Percentiles rank a stretch among this genome's conserved stretches.
These are phyloP conservation scores for Phytophthora tentaculata DNA, from an alignment of 352 stramenopile genomes.

Conservation along the genomic window DNA sequence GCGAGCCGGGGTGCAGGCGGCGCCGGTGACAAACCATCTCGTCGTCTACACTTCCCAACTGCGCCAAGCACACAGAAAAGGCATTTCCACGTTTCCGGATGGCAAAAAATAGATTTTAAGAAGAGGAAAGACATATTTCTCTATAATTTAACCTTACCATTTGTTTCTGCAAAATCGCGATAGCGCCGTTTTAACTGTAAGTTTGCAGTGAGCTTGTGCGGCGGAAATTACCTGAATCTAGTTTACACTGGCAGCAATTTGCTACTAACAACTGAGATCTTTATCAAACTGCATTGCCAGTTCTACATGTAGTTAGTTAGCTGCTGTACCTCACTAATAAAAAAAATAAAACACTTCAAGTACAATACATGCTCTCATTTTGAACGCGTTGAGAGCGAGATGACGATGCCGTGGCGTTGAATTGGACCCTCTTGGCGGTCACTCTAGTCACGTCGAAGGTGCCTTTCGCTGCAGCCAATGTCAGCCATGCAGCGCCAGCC, in stretches of 20 bases:
- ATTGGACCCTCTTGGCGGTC: background rate
- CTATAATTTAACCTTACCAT: too few species aligned
- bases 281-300: too few species aligned
- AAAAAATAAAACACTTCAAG: too few species aligned
- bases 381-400: slow-evolving; percentile 25
- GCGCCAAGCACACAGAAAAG: background rate
- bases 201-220: too few species aligned
- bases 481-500: slow-evolving; percentile 27
- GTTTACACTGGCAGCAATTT: too few species aligned
- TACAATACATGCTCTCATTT: too few species aligned
- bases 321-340: too few species aligned
- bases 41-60: slow-evolving; percentile 9
- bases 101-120: slow-evolving; percentile 1
- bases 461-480: slow-evolving; percentile 1
- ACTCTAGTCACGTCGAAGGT: slow-evolving; percentile 14
- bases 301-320: too few species aligned
- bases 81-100: slow-evolving; percentile 1
- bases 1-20: slow-evolving; percentile 3
- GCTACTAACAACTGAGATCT: too few species aligned
- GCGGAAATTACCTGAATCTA: too few species aligned
- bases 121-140: background rate
- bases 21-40: background rate
- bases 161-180: too few species aligned
- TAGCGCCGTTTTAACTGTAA: too few species aligned
- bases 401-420: slow-evolving; percentile 32